A percentile compares a stretch with the other conserved stretches of the same genome.
phyloP scores from a whole-genome alignment of 2,329 filamentous ascomycete genomes.

The Ophiognomonia clavigignenti-juglandacearum region DNA sequence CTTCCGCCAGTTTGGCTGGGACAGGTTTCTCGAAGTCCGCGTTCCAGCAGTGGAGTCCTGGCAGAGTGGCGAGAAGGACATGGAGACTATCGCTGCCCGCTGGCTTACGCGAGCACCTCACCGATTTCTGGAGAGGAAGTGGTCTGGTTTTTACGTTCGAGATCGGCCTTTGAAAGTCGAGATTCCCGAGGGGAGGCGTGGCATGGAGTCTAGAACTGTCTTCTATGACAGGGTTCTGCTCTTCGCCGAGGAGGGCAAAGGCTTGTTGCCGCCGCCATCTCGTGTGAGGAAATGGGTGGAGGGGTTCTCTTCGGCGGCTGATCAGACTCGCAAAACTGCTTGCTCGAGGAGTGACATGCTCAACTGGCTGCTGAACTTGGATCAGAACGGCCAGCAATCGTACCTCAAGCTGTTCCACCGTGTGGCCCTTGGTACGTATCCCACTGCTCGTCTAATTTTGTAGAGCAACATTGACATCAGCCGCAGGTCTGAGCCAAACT shows the following conservation, averaged over 20 bases:
- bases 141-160: conserved; percentile 43
- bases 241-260: conserved; percentile 49
- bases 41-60: conserved; percentile 36
- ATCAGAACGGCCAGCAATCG: conserved; percentile 38
- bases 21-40: conserved; percentile 53
- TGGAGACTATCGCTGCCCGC: conserved; percentile 28
- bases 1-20: conserved; percentile 51
- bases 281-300: too few relatives aligned
- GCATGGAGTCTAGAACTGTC: conserved; percentile 24
- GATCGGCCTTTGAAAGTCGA: conserved; percentile 32
- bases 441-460: too few relatives aligned
- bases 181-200: conserved; percentile 26
- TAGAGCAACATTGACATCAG: not conserved
- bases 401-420: conserved; percentile 55
- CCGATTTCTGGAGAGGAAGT: conserved; percentile 39
- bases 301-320: too few relatives aligned
- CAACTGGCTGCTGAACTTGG: conserved; percentile 46
- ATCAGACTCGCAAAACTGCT: too few relatives aligned
- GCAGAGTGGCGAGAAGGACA: conserved; percentile 27
- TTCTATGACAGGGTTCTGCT: conserved; percentile 43
- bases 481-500: conserved; percentile 47
- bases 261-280: conserved; percentile 26
- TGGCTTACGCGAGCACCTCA: conserved; percentile 39
- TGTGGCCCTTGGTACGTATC: conserved; percentile 44
- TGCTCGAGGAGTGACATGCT: conserved; percentile 32